Evolutionary conservation across 2,329 filamentous ascomycete genomes (phyloP).

Genomic region (Sporothrix phasma): DNA sequence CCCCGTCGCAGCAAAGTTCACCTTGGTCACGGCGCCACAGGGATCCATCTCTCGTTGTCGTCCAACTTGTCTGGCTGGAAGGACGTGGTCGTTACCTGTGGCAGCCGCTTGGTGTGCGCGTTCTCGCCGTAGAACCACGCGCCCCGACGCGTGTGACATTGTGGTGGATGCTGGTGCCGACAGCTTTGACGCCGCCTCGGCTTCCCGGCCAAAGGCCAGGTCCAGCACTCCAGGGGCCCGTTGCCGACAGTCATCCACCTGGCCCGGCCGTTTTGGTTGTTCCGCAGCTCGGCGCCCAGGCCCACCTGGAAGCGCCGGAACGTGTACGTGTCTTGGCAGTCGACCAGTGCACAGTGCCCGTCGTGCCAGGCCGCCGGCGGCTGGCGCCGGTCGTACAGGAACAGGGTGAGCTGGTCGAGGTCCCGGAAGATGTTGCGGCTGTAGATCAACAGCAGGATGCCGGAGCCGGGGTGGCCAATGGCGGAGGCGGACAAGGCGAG

Average conservation of each 20-base stretch:
- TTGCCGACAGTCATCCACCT: slow-evolving; percentile 15
- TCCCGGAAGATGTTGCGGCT: slow-evolving; percentile 14
- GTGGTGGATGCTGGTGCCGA: neutral
- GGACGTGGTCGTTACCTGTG: neutral
- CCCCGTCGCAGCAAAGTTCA: too few relatives aligned
- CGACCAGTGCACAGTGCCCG: slow-evolving; percentile 14
- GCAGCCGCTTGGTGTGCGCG: neutral
- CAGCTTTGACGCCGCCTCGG: neutral
- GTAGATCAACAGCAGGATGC: slow-evolving; percentile 11
- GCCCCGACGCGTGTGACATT: neutral
- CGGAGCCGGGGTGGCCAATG: slow-evolving; percentile 7
- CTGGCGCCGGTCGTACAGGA: slow-evolving; percentile 7
- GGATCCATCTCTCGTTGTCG: neutral
- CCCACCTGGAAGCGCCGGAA: slow-evolving; percentile 15
- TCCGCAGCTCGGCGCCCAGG: slow-evolving; percentile 10
- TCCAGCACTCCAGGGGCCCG: slow-evolving; percentile 11
- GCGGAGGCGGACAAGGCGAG: slow-evolving; percentile 9
- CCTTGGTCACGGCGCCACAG: neutral
- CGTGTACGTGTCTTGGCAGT: slow-evolving; percentile 13
- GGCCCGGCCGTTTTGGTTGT: neutral
- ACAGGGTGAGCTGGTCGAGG: slow-evolving; percentile 15
- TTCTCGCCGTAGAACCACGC: neutral
- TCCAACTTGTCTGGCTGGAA: neutral
- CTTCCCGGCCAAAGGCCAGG: slow-evolving; percentile 12
- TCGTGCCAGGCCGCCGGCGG: slow-evolving; percentile 11